A percentile compares a stretch with the other conserved stretches of the same genome.
Conservation (phyloP, 192 early-diverging fungal species). For the Cetraspora pellucida region DNA sequence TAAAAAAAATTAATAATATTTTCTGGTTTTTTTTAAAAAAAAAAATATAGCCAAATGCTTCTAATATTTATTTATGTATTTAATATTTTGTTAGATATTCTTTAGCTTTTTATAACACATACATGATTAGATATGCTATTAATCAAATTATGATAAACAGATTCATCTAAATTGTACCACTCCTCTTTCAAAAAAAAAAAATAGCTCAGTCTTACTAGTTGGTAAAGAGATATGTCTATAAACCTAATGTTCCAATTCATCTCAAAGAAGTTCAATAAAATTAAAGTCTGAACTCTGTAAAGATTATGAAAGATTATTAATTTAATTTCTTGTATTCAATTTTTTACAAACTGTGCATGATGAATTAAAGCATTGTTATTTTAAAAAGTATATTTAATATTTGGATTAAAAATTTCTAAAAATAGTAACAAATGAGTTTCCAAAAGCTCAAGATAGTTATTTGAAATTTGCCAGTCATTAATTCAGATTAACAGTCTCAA, state of each 20-base stretch:
- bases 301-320: background rate
- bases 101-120: background rate
- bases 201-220: conserved; percentile 9
- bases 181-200: background rate
- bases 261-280: conserved; percentile 16
- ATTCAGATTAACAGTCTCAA: background rate
- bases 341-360: background rate
- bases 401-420: no score
- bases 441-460: conserved; percentile 1
- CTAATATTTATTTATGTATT: no score
- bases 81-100: no score
- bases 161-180: no score
- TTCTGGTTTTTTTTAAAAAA: no score
- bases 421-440: background rate
- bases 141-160: no score
- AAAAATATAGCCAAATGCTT: no score
- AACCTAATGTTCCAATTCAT: background rate
- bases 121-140: background rate
- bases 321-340: background rate
- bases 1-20: no score
- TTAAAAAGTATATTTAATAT: conserved; percentile 2
- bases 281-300: conserved; percentile 10
- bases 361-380: conserved; percentile 12
- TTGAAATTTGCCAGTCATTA: background rate
- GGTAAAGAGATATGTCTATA: background rate